Conservation (phyloP, 2,329 filamentous ascomycete genomes). For the Aspergillus persii region DNA sequence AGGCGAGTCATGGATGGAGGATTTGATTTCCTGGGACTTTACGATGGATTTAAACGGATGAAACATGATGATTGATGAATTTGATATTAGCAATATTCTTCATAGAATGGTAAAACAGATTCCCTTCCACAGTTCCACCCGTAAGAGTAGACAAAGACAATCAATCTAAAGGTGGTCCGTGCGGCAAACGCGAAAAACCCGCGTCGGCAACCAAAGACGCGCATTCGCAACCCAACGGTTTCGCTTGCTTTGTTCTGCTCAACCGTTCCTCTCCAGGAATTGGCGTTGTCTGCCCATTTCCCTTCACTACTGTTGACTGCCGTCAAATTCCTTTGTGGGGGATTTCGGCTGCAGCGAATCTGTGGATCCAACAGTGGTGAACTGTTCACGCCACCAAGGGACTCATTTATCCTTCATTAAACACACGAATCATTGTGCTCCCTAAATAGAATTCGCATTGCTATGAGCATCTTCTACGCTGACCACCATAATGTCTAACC, state of each 20-base stretch:
- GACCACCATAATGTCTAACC: conserved; percentile 22
- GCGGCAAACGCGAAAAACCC: neutral
- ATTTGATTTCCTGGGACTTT: neutral
- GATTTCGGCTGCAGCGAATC: too few species aligned
- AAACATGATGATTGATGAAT: too few species aligned
- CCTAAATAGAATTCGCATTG: neutral
- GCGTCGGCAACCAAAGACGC: neutral
- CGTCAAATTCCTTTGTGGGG: neutral
- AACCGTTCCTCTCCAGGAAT: neutral
- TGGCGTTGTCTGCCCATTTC: neutral
- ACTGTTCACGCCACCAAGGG: neutral
- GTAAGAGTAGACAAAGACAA: too few species aligned
- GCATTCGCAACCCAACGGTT: too few species aligned
- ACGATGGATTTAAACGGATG: neutral
- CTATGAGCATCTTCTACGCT: neutral
- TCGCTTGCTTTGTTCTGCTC: neutral
- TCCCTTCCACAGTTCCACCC: too few species aligned
- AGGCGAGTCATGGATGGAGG: neutral
- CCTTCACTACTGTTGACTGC: too few species aligned
- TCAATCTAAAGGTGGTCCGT: neutral
- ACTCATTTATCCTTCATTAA: neutral
- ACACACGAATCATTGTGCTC: neutral
- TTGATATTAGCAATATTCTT: neutral
- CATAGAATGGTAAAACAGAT: too few species aligned
- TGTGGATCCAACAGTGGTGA: neutral